These are phyloP conservation scores for Dryadomyces quercus-mongolicae DNA, from an alignment of 2,329 filamentous ascomycete genomes.

Conservation along the genomic window DNA sequence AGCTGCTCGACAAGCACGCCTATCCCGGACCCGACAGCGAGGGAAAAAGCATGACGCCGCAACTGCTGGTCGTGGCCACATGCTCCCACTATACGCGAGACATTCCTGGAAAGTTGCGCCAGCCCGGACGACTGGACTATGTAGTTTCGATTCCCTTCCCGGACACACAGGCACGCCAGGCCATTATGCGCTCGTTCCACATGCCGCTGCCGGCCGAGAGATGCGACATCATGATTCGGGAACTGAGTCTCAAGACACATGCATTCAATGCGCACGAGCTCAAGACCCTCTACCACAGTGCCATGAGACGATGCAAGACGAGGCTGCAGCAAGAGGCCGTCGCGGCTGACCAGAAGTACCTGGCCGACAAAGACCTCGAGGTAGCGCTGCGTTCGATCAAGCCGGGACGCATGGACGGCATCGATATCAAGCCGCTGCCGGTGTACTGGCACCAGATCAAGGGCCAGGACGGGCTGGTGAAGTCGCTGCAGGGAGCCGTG, in stretches of 20 bases:
- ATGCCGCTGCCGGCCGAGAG: slow-evolving; percentile 33
- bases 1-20: slow-evolving; percentile 40
- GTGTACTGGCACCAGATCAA: slow-evolving; percentile 82
- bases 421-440: slow-evolving; percentile 78
- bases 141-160: slow-evolving; percentile 70
- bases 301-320: neutral
- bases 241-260: slow-evolving; percentile 65
- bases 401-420: slow-evolving; percentile 78
- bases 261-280: slow-evolving; percentile 71
- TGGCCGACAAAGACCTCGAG: slow-evolving; percentile 42
- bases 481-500: slow-evolving; percentile 39
- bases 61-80: slow-evolving; percentile 63
- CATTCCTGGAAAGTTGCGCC: slow-evolving; percentile 57
- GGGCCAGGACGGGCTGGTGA: slow-evolving; percentile 67
- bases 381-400: slow-evolving; percentile 56
- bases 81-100: slow-evolving; percentile 59
- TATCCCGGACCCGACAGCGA: neutral
- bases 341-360: slow-evolving; percentile 5
- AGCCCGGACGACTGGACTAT: slow-evolving; percentile 48
- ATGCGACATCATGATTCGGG: slow-evolving; percentile 39
- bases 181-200: slow-evolving; percentile 56
- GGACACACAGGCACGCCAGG: slow-evolving; percentile 54
- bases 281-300: neutral
- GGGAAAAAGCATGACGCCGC: slow-evolving; percentile 22
- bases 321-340: neutral